These are phyloP conservation scores for Schizophyllum amplum DNA, from an alignment of 1,284 basidiomycete species.

Conservation along the genomic window DNA sequence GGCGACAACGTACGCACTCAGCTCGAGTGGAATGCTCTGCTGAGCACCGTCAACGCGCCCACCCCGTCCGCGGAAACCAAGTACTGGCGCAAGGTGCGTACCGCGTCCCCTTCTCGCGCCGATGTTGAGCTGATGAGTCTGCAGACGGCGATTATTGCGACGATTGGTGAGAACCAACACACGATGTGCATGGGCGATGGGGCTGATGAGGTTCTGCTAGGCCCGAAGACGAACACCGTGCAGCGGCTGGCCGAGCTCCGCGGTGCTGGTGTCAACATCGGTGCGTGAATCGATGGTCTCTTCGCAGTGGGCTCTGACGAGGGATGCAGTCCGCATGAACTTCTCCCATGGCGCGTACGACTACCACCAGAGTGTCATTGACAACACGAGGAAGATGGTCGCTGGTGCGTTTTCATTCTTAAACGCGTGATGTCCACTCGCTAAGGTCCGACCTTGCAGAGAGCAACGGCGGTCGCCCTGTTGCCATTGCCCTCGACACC, in stretches of 20 bases:
- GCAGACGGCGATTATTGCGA: slow-evolving; percentile 93
- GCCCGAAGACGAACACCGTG: slow-evolving; percentile 86
- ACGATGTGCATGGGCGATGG: slow-evolving; percentile 3
- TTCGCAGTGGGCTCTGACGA: slow-evolving; percentile 5
- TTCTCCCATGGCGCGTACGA: slow-evolving; percentile 96
- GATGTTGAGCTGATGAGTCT: slow-evolving; percentile 9
- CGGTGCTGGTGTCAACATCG: slow-evolving; percentile 91
- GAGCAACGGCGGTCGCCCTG: slow-evolving; percentile 73
- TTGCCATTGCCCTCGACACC: slow-evolving; percentile 99
- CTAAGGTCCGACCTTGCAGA: slow-evolving; percentile 24
- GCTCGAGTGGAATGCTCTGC: slow-evolving; percentile 84
- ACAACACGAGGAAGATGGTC: slow-evolving; percentile 87
- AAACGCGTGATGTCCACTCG: slow-evolving; percentile 4
- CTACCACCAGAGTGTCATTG: slow-evolving; percentile 96
- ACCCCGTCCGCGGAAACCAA: slow-evolving; percentile 72
- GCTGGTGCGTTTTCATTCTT: slow-evolving; percentile 40
- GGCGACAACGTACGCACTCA: slow-evolving; percentile 43
- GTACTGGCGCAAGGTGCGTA: slow-evolving; percentile 79
- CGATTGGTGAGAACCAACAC: slow-evolving; percentile 62
- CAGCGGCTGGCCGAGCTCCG: slow-evolving; percentile 80
- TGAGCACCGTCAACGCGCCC: slow-evolving; percentile 65
- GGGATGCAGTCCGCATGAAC: slow-evolving; percentile 85
- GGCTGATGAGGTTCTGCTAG: slow-evolving; percentile 31
- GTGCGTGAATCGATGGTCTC: slow-evolving; percentile 40
- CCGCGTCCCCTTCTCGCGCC: slow-evolving; percentile 7